phyloP scores from a whole-genome alignment of 495 filamentous ascomycete genomes.

The Tuber calosporum region DNA sequence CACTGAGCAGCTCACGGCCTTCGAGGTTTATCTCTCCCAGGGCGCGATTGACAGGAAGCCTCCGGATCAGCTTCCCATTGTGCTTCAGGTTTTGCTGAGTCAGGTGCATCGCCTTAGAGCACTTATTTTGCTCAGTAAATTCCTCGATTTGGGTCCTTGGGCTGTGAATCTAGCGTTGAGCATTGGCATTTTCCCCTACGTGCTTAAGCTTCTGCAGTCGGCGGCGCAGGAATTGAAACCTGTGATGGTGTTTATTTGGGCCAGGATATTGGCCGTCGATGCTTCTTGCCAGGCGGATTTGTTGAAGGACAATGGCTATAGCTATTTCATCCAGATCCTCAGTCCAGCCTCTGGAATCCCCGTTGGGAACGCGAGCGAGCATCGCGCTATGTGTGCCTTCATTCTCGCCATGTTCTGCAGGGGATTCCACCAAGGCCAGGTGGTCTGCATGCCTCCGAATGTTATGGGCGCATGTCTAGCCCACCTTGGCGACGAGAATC shows the following conservation, averaged over 20 bases:
- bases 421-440: conserved; percentile 79
- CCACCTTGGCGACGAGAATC: conserved; percentile 81
- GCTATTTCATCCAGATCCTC: conserved; percentile 88
- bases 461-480: conserved; percentile 75
- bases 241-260: conserved; percentile 99
- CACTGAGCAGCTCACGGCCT: conserved; percentile 92
- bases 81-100: conserved; percentile 89
- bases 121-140: conserved; percentile 84
- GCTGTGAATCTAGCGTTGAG: conserved; percentile 91
- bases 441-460: conserved; percentile 75
- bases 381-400: conserved; percentile 98
- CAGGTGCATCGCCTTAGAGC: conserved; percentile 92
- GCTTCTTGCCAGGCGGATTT: conserved; percentile 85
- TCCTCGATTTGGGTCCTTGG: conserved; percentile 93
- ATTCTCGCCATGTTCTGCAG: conserved; percentile 96
- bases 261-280: conserved; percentile 90
- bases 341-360: conserved; percentile 75
- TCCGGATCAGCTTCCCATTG: conserved; percentile 90
- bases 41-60: conserved; percentile 76
- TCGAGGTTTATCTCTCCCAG: conserved; percentile 90
- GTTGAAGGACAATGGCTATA: conserved; percentile 91
- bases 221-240: conserved; percentile 91
- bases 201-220: conserved; percentile 90
- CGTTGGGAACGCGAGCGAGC: conserved; percentile 76
- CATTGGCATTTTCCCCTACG: conserved; percentile 98